Percentiles rank a stretch among this genome's conserved stretches.
Evolutionary conservation across 768 basidiomycete genomes (phyloP).

Genomic region (Trametes cubensis): DNA sequence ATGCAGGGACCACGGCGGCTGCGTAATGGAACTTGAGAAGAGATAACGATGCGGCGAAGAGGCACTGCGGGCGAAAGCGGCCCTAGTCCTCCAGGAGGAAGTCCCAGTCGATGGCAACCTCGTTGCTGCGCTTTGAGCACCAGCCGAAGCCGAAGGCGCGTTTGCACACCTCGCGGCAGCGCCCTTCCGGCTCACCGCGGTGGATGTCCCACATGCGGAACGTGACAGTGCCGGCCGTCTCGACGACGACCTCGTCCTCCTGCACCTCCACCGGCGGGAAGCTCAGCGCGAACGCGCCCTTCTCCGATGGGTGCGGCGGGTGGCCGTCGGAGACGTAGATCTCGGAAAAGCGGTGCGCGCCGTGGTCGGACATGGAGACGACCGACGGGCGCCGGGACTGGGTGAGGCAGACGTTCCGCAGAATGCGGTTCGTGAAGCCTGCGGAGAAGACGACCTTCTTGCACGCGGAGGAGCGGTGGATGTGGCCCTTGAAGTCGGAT

Average conservation of each 20-base stretch:
- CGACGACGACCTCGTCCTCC: constrained; percentile 65
- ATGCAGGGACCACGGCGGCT: constrained; percentile 6
- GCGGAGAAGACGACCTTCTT: constrained; percentile 56
- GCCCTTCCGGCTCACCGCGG: constrained; percentile 63
- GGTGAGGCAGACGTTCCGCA: constrained; percentile 36
- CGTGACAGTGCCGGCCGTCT: constrained; percentile 60
- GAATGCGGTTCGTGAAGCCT: constrained; percentile 72
- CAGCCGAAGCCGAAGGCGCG: constrained; percentile 56
- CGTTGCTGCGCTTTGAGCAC: constrained; percentile 56
- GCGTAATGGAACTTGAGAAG: constrained; percentile 5
- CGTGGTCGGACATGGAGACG: constrained; percentile 26
- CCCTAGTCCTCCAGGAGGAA: constrained; percentile 69
- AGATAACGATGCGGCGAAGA: neutral
- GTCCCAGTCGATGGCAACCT: constrained; percentile 70
- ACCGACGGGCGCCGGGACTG: constrained; percentile 33
- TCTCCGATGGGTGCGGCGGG: constrained; percentile 22
- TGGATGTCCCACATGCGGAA: constrained; percentile 83
- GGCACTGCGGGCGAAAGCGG: neutral
- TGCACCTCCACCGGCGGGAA: constrained; percentile 30
- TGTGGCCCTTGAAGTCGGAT: constrained; percentile 75
- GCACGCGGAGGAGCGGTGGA: constrained; percentile 48
- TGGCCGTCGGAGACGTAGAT: constrained; percentile 29
- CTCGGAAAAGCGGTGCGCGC: constrained; percentile 27
- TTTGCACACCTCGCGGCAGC: constrained; percentile 60
- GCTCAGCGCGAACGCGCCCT: constrained; percentile 14